A percentile compares a stretch with the other conserved stretches of the same genome.
These are phyloP conservation scores for Scolecobasidium constrictum DNA, from an alignment of 2,329 filamentous ascomycete genomes.

Conservation along the genomic window DNA sequence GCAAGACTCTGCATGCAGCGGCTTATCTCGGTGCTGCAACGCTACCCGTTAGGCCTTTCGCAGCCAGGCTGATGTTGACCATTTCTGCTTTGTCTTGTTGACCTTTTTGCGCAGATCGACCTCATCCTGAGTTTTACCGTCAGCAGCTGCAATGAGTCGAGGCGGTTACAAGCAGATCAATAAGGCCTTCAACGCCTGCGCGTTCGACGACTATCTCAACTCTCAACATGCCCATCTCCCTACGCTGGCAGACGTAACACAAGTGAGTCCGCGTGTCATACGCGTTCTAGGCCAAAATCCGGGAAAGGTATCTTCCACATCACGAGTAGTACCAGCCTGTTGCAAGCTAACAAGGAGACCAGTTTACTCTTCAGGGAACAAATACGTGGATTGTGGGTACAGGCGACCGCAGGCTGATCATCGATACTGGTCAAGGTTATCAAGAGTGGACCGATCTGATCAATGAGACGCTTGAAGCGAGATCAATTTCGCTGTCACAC, in stretches of 20 bases:
- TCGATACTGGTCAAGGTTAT: conserved; percentile 82
- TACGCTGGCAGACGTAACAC: conserved; percentile 51
- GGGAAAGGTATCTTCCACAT: conserved; percentile 48
- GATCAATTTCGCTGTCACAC: conserved; percentile 55
- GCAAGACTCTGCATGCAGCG: too few species aligned
- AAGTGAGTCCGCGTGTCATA: conserved; percentile 66
- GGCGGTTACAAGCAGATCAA: conserved; percentile 37
- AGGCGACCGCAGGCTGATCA: conserved; percentile 60
- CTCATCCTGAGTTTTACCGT: too few species aligned
- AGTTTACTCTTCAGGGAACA: conserved; percentile 60
- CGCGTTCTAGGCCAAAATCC: conserved; percentile 90
- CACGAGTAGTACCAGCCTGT: not conserved
- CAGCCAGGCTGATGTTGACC: too few species aligned
- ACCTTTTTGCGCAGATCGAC: too few species aligned
- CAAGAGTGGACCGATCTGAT: conserved; percentile 61
- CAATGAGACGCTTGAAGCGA: conserved; percentile 50
- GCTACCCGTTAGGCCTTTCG: too few species aligned
- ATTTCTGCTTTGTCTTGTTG: too few species aligned
- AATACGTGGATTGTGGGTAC: conserved; percentile 89
- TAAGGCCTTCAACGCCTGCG: conserved; percentile 35
- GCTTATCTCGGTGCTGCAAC: too few species aligned
- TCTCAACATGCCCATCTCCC: conserved; percentile 27
- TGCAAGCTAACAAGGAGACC: not conserved
- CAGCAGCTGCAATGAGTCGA: too few species aligned
- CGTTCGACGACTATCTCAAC: conserved; percentile 38